These are phyloP conservation scores for Ustilago trichophora DNA, from an alignment of 1,284 basidiomycete species.

Conservation along the genomic window DNA sequence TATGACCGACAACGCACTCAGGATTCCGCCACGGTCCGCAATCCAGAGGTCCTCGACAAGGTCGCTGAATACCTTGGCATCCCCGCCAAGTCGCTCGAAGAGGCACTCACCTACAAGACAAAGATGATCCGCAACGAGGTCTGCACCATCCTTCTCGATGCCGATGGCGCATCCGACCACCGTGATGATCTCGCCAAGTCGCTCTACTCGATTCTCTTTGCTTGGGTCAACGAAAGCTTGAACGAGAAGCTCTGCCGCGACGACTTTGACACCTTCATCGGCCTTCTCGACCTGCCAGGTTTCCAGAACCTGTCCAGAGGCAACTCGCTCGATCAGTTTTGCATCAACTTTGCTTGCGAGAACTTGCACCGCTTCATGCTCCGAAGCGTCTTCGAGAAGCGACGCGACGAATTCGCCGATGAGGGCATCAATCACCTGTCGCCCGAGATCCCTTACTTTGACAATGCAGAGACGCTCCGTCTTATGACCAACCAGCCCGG, in stretches of 20 bases:
- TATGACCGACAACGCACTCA: constrained; percentile 59
- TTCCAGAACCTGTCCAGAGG: constrained; percentile 73
- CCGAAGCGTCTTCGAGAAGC: constrained; percentile 79
- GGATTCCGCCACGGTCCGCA: constrained; percentile 60
- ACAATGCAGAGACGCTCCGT: constrained; percentile 88
- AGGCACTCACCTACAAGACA: constrained; percentile 89
- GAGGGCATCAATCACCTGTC: constrained; percentile 82
- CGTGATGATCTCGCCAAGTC: constrained; percentile 92
- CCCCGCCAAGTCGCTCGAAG: constrained; percentile 77
- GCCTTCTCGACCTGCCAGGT: constrained; percentile 95
- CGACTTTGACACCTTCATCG: constrained; percentile 78
- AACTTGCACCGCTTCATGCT: constrained; percentile 85
- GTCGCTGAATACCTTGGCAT: constrained; percentile 93
- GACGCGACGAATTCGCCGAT: constrained; percentile 80
- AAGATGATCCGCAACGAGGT: constrained; percentile 91
- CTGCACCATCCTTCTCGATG: constrained; percentile 93
- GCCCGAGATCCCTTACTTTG: constrained; percentile 82
- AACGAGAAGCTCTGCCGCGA: constrained; percentile 79
- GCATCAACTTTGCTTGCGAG: constrained; percentile 94
- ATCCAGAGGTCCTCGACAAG: constrained; percentile 76
- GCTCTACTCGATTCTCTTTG: constrained; percentile 91
- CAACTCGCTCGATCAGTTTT: constrained; percentile 95
- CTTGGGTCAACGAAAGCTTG: constrained; percentile 95
- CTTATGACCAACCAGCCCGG: constrained; percentile 87
- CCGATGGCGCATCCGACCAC: constrained; percentile 89